Percentiles rank a stretch among this genome's conserved stretches.
These are phyloP conservation scores for Schizothecium vesticola DNA, from an alignment of 495 filamentous ascomycete species.

Conservation along the genomic window DNA sequence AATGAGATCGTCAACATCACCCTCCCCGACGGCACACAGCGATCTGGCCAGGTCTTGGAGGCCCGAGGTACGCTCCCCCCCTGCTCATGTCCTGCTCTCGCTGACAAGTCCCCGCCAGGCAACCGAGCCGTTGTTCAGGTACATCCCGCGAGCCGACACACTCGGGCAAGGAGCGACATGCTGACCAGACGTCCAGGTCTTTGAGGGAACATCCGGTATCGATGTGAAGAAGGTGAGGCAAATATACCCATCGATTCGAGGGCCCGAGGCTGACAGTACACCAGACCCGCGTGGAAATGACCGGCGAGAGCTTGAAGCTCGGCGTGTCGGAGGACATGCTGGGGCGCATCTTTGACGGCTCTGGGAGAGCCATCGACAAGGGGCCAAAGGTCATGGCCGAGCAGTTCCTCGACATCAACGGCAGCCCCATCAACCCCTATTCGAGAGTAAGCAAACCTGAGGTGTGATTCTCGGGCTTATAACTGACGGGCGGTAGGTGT, in stretches of 20 bases:
- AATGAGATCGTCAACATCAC: slow-evolving; percentile 98
- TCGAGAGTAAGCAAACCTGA: slow-evolving; percentile 60
- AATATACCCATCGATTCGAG: background rate
- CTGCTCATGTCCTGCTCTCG: background rate
- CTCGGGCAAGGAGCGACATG: background rate
- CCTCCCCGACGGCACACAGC: slow-evolving; percentile 88
- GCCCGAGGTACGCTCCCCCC: slow-evolving; percentile 66
- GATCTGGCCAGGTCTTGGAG: slow-evolving; percentile 94
- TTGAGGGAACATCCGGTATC: slow-evolving; percentile 93
- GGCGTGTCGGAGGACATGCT: slow-evolving; percentile 99
- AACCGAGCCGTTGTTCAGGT: slow-evolving; percentile 93
- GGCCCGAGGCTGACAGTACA: slow-evolving; percentile 10
- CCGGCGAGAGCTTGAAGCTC: slow-evolving; percentile 92
- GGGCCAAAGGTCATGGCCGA: slow-evolving; percentile 97
- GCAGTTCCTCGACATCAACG: slow-evolving; percentile 98
- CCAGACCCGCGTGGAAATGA: slow-evolving; percentile 94
- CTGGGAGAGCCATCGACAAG: slow-evolving; percentile 95
- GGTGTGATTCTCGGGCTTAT: background rate
- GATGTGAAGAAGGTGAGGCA: slow-evolving; percentile 90
- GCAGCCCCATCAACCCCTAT: slow-evolving; percentile 98
- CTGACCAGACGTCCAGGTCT: slow-evolving; percentile 59
- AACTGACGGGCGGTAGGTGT: slow-evolving; percentile 55
- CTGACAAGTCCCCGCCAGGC: slow-evolving; percentile 47
- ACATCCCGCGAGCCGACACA: slow-evolving; percentile 23
- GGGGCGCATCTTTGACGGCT: slow-evolving; percentile 97